Percentiles rank a stretch among this genome's conserved stretches.
Conservation (phyloP, 805 yeast genomes). For the Kurtzmaniella fragi region DNA sequence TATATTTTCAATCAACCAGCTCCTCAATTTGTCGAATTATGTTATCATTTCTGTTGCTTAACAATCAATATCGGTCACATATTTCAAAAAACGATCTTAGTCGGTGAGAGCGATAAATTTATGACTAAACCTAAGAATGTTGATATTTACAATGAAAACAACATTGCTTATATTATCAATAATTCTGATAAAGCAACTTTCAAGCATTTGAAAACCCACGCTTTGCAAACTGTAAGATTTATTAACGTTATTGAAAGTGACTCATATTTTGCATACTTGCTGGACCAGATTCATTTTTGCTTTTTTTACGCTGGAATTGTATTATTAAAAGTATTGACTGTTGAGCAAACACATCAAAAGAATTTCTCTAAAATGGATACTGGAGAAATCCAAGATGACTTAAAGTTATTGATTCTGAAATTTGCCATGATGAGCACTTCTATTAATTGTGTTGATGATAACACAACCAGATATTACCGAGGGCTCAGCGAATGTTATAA, state of each 20-base stretch:
- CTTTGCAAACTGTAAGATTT: constrained; percentile 38
- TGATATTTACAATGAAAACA: constrained; percentile 13
- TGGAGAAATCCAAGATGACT: neutral
- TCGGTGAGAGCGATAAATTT: neutral
- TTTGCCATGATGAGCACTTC: constrained; percentile 3
- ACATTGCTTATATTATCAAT: constrained; percentile 16
- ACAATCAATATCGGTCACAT: constrained; percentile 42
- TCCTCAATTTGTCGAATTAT: constrained; percentile 68
- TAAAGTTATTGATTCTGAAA: constrained; percentile 2
- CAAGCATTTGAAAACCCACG: constrained; percentile 33
- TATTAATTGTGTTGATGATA: constrained; percentile 2
- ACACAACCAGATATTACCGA: neutral
- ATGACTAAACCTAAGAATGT: neutral
- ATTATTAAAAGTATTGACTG: constrained; percentile 21
- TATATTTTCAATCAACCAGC: constrained; percentile 65
- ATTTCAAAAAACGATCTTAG: constrained; percentile 13
- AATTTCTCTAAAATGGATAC: neutral
- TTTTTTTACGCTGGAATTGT: constrained; percentile 39
- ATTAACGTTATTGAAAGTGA: constrained; percentile 40
- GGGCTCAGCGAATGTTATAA: constrained; percentile 1
- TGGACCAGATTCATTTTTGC: constrained; percentile 62
- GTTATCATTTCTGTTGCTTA: constrained; percentile 58
- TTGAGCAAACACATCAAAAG: neutral
- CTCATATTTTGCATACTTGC: constrained; percentile 61
- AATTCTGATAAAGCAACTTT: constrained; percentile 24